Percentiles rank a stretch among this genome's conserved stretches.
Evolutionary conservation across 2,329 filamentous ascomycete genomes (phyloP).

Genomic region (Phyllosticta citriasiana): DNA sequence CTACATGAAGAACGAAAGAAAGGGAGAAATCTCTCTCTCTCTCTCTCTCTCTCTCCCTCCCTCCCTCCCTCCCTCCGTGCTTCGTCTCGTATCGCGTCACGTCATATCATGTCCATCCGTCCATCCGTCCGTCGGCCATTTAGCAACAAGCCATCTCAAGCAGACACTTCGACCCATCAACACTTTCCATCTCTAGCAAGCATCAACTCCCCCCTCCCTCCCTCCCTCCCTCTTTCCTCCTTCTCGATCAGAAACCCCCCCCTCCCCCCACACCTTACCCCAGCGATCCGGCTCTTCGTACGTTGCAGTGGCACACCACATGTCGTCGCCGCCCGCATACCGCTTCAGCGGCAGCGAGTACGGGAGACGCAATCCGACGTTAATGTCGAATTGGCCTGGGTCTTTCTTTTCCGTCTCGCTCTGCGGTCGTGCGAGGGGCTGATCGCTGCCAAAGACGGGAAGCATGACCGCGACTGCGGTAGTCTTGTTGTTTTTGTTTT

Average conservation of each 20-base stretch:
- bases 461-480: constrained; percentile 46
- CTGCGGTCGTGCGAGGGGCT: constrained; percentile 26
- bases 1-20: no score
- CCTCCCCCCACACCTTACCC: background rate
- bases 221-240: no score
- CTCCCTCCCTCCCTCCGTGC: no score
- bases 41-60: no score
- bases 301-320: constrained; percentile 56
- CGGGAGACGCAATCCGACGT: constrained; percentile 69
- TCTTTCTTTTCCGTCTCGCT: constrained; percentile 8
- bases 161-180: no score
- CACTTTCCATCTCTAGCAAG: no score
- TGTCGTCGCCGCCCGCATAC: constrained; percentile 54
- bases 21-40: no score
- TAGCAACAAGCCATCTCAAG: no score
- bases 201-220: no score
- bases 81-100: no score
- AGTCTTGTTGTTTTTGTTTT: constrained; percentile 8
- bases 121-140: no score
- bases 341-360: constrained; percentile 65
- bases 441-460: constrained; percentile 55
- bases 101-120: no score
- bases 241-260: background rate
- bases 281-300: background rate
- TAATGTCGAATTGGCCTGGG: constrained; percentile 10